phyloP scores from a whole-genome alignment of 352 stramenopile genomes.

The Globisporangium recalcitrans region DNA sequence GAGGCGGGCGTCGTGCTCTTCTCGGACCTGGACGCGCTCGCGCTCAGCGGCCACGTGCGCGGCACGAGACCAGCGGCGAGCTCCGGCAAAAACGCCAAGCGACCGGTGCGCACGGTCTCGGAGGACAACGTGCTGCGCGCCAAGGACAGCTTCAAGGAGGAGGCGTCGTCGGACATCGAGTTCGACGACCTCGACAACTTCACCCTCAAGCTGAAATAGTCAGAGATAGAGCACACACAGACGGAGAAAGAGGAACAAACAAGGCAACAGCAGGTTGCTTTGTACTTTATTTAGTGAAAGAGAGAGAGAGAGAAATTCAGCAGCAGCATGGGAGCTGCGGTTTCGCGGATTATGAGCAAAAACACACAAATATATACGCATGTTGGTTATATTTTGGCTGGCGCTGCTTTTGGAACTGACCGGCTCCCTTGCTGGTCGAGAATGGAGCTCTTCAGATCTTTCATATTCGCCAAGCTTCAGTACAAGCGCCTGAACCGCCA shows the following conservation, averaged over 20 bases:
- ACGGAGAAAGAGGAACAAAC: neutral
- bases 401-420: neutral
- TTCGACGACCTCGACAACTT: conserved; percentile 70
- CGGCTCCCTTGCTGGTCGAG: neutral
- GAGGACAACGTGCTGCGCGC: conserved; percentile 44
- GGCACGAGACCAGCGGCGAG: conserved; percentile 9
- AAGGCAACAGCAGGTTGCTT: neutral
- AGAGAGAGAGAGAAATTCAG: neutral
- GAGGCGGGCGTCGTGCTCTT: conserved; percentile 47
- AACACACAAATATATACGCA: neutral
- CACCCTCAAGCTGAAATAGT: conserved; percentile 48
- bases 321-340: neutral
- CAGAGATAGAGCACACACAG: neutral
- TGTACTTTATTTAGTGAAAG: neutral
- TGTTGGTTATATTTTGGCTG: neutral
- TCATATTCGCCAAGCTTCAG: neutral
- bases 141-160: conserved; percentile 22
- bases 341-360: conserved; percentile 2
- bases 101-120: conserved; percentile 41
- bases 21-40: conserved; percentile 57
- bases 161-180: conserved; percentile 19
- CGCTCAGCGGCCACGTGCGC: conserved; percentile 54
- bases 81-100: conserved; percentile 15
- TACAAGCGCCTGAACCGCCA: neutral
- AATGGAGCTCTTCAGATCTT: too few species aligned